Percentiles rank a stretch among this genome's conserved stretches.
Evolutionary conservation across 768 basidiomycete species (phyloP).

Genomic region (Amanita brunnescens): DNA sequence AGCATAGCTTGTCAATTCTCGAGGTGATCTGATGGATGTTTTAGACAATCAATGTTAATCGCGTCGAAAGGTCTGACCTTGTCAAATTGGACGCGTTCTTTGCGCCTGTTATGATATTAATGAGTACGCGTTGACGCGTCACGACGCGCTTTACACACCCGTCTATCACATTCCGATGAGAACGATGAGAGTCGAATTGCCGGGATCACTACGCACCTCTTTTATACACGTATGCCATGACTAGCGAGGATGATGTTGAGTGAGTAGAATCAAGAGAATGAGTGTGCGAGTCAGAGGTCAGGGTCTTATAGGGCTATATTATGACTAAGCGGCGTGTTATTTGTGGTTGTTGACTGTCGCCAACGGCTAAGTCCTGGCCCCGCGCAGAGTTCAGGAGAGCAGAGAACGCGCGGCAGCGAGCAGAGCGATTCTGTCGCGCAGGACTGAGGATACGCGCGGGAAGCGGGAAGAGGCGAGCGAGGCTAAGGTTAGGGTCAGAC

Average conservation of each 20-base stretch:
- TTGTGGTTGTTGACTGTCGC: not conserved
- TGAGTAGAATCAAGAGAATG: conserved; percentile 1
- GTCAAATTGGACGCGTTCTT: conserved; percentile 90
- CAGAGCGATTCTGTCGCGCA: not conserved
- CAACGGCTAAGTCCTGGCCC: too few species aligned
- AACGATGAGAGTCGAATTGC: not conserved
- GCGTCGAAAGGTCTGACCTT: conserved; percentile 45
- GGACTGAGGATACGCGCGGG: not conserved
- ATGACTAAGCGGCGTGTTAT: conserved; percentile 1
- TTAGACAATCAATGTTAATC: conserved; percentile 7
- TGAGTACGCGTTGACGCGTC: conserved; percentile 21
- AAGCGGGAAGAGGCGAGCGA: not conserved
- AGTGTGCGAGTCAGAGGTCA: not conserved
- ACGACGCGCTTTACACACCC: conserved; percentile 37
- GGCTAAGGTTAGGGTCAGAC: not conserved
- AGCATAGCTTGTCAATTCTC: conserved; percentile 84
- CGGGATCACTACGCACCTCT: conserved; percentile 18
- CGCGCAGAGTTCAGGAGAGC: not conserved
- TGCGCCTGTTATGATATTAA: conserved; percentile 44
- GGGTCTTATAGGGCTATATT: not conserved
- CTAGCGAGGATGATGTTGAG: not conserved
- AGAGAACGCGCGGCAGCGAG: too few species aligned
- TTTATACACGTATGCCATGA: conserved; percentile 22
- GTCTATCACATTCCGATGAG: conserved; percentile 22
- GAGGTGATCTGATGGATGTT: conserved; percentile 60